Evolutionary conservation across 2,329 filamentous ascomycete species (phyloP).

Genomic region (Talaromyces verruculosus): DNA sequence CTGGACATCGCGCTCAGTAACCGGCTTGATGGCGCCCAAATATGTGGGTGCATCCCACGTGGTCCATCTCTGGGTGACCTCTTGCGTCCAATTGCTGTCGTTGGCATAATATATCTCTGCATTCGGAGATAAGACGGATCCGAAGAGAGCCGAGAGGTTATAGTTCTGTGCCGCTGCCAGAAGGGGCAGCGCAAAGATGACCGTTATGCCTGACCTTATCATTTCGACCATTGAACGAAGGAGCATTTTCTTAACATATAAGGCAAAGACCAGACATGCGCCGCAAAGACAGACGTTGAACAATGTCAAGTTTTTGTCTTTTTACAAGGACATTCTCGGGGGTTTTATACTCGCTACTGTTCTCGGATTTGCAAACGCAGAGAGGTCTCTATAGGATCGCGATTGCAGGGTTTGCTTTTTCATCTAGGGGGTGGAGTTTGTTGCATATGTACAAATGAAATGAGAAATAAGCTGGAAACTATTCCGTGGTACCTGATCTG

Average conservation of each 20-base stretch:
- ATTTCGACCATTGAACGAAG: neutral
- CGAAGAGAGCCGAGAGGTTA: conserved; percentile 14
- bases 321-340: neutral
- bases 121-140: conserved; percentile 3
- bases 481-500: neutral
- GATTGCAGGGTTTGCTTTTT: neutral
- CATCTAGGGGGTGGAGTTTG: neutral
- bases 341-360: neutral
- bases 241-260: neutral
- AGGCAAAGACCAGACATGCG: neutral
- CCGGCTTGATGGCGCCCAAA: conserved; percentile 17
- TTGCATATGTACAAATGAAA: neutral
- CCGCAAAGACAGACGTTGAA: neutral
- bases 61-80: conserved; percentile 15
- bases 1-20: conserved; percentile 12
- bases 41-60: conserved; percentile 18
- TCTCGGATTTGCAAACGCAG: neutral
- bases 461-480: neutral
- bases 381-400: neutral
- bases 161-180: neutral
- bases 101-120: conserved; percentile 7
- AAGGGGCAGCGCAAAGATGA: conserved; percentile 2
- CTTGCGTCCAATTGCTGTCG: conserved; percentile 9
- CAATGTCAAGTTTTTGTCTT: neutral
- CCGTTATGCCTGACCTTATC: neutral